Conservation (phyloP, 1,284 basidiomycete genomes). For the Pyrrhoderma lamaoense region DNA sequence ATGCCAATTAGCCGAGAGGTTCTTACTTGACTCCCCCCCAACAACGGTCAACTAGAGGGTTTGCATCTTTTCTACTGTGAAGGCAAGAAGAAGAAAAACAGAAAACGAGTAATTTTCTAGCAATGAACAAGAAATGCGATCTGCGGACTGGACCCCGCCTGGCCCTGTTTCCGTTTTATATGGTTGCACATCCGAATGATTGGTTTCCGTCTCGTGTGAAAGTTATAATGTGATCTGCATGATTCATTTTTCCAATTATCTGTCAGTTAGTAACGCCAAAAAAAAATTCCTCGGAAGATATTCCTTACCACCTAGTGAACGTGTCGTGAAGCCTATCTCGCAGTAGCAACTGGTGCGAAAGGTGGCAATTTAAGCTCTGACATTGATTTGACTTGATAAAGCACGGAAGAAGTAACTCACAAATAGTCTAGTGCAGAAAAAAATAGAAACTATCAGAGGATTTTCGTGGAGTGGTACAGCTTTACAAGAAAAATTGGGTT, state of each 20-base stretch:
- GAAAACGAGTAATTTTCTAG: too few species aligned
- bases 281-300: neutral
- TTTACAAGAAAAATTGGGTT: neutral
- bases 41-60: too few species aligned
- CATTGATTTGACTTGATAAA: too few species aligned
- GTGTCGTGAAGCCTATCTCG: conserved; percentile 66
- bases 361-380: neutral
- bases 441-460: neutral
- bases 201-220: conserved; percentile 53
- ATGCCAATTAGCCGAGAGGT: too few species aligned
- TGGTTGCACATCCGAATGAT: conserved; percentile 37
- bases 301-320: conserved; percentile 55
- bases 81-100: too few species aligned
- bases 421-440: conserved; percentile 32
- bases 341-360: conserved; percentile 57
- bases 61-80: too few species aligned
- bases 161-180: too few species aligned
- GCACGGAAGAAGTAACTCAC: conserved; percentile 25
- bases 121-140: too few species aligned
- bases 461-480: neutral
- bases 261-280: conserved; percentile 1
- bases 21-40: too few species aligned
- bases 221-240: conserved; percentile 48
- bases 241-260: conserved; percentile 4
- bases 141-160: too few species aligned